Base-by-base conservation (phyloP, 2,329 filamentous ascomycete species). In the Fusarium camptoceras region DNA sequence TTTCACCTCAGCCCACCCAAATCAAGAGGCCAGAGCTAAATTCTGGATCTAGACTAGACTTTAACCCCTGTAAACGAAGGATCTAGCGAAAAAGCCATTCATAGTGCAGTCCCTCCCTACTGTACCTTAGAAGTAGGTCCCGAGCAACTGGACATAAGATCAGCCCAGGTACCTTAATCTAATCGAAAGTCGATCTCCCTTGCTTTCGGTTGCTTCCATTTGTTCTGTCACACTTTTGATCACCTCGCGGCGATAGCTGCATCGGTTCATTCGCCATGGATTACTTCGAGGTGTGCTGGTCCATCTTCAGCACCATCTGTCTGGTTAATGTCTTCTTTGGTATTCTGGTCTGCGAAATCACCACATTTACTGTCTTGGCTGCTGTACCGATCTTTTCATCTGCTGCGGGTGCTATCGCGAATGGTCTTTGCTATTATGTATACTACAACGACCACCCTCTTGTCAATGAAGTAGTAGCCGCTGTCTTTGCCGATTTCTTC, bases 261-360 rank as follows among this genome's bases (percentile, higher is more conserved):
- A 41, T 47, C 24, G 28, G 15, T 65, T 10, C 30, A 28, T 30
- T 18, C 9, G 39, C 20, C 25, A 66, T 66, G 63, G 62, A 66
- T 37, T 66, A 66, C 55, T 83, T 78, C 42, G 81, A 83, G 70
- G 70, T 78, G 47, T 79, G 80, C 71, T 83, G 81, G 81, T 77
- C 80, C 2, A 81, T 83, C 25, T 77, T 84, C 42, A 83, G 80
- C 69, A 80, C 78, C 34, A 78, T 83, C 56, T 81, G 82, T 39
- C 55, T 81, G 5, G 71, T 76, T 24, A 81, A 80, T 57, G 74
- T 81, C 6, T 56, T 82, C 30, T 78, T 82, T 53, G 78, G 81
- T 10, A 39, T 78, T n/a, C 71, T 81, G 43, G 75, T 83, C 18
- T 69, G 78, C 34, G 79, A 78, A 9, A 81, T 83, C 54, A 80